Conservation (phyloP, 2,329 filamentous ascomycete species). For the Trichophyton schoenleinii region DNA sequence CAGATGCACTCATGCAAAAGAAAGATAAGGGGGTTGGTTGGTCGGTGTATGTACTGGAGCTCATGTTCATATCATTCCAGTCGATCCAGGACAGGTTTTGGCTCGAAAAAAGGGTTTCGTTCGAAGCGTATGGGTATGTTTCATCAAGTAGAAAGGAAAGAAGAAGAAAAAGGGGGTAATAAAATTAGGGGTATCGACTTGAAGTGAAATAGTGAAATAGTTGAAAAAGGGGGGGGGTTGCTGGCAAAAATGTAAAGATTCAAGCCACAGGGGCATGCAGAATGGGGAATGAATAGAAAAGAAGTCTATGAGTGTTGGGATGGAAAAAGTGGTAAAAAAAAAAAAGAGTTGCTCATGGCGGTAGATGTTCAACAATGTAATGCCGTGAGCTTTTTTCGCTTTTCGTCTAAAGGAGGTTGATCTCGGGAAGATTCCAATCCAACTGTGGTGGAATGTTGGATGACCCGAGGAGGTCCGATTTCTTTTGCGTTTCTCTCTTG, state of each 20-base stretch:
- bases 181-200: neutral
- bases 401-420: neutral
- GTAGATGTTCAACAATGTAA: neutral
- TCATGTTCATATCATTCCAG: neutral
- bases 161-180: neutral
- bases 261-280: neutral
- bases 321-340: neutral
- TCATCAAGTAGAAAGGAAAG: neutral
- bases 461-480: neutral
- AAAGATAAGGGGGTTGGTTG: neutral
- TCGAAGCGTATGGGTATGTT: neutral
- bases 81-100: neutral
- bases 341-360: neutral
- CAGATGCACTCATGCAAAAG: neutral
- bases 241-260: neutral
- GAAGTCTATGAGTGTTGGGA: neutral
- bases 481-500: neutral
- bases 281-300: neutral
- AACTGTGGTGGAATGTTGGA: neutral
- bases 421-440: conserved; percentile 1
- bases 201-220: neutral
- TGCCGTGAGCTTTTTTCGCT: neutral
- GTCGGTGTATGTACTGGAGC: neutral
- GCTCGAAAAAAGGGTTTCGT: neutral
- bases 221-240: neutral